Conservation (phyloP, 2,329 filamentous ascomycete species). For the Pyricularia pennisetigena region DNA sequence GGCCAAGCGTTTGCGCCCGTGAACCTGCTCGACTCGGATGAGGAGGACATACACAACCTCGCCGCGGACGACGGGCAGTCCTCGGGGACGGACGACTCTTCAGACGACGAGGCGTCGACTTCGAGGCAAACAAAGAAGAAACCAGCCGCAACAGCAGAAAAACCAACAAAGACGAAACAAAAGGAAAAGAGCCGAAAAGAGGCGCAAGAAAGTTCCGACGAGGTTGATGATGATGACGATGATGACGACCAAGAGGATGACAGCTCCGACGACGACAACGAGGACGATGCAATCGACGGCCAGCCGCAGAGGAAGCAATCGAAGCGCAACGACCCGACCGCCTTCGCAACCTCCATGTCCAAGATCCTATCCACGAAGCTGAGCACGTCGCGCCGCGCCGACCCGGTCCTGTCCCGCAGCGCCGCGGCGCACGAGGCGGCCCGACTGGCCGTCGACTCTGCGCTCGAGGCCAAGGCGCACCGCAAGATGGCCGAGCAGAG, state of each 20-base stretch:
- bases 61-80: constrained; percentile 37
- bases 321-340: constrained; percentile 85
- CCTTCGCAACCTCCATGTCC: constrained; percentile 86
- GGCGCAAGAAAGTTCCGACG: constrained; percentile 15
- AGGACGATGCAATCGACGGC: constrained; percentile 18
- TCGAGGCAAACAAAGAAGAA: constrained; percentile 5
- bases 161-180: constrained; percentile 8
- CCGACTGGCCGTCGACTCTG: constrained; percentile 62
- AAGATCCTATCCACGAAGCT: constrained; percentile 91
- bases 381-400: constrained; percentile 67
- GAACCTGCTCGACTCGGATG: constrained; percentile 45
- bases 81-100: constrained; percentile 20
- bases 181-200: neutral
- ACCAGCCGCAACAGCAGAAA: neutral
- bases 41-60: constrained; percentile 45
- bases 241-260: constrained; percentile 28
- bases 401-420: constrained; percentile 86
- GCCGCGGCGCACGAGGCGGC: constrained; percentile 63
- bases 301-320: constrained; percentile 40
- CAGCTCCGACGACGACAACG: constrained; percentile 22
- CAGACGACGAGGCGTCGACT: constrained; percentile 20
- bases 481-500: constrained; percentile 73
- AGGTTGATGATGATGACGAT: constrained; percentile 22
- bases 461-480: constrained; percentile 72
- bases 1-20: constrained; percentile 28